Evolutionary conservation across 805 yeast genomes (phyloP), one percentile per base, ranked within the genome.

Genomic region (Candida railenensis): DNA sequence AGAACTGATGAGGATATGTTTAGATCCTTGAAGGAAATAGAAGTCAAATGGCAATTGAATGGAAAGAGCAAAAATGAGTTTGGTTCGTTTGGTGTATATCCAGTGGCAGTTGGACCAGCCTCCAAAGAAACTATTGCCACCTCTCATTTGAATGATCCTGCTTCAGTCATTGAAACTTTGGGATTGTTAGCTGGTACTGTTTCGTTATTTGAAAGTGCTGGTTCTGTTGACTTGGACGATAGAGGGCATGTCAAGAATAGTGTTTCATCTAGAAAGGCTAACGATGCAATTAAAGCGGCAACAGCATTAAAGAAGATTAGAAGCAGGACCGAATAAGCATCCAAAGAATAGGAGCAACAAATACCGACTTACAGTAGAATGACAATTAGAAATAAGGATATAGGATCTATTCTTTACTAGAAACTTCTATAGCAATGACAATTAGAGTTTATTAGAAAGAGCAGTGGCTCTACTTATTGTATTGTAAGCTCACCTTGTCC

Each of bases 1-100:
- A 77, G 85, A 37, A 94, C 99, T 0, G 99, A 94, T 65, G 99
- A 94, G 65, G 99, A 94, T 60, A 94, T 94, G 99, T 94, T 94
- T 65, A 76, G 73, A 48, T 85, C 92, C 22, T 72, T 94, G 56
- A 80, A 83, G 47, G 73, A 70, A 2, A 80, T 88, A 53, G 89
- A 85, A 56, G 57, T 61, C 2, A 59, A 65, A 21, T 81, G 86
- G 85, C 68, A 66, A 49, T 51, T 59, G 12, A 59, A 73, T 16
- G 66, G 69, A 4, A 62, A 71, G 34, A 68, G 72, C 2, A 65
- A 63, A 46, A 78, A 82, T 54, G 55, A 62, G n/a, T 73, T 70
- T 55, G 80, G 77, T 25, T 61, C 74, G 40, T 78, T 78, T 62
- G 87, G 92, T 14, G 69, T 90, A 42, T 87, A 82, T 61, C 91